Evolutionary conservation across 2,329 filamentous ascomycete species (phyloP).

Genomic region (Fusarium tuaranense): DNA sequence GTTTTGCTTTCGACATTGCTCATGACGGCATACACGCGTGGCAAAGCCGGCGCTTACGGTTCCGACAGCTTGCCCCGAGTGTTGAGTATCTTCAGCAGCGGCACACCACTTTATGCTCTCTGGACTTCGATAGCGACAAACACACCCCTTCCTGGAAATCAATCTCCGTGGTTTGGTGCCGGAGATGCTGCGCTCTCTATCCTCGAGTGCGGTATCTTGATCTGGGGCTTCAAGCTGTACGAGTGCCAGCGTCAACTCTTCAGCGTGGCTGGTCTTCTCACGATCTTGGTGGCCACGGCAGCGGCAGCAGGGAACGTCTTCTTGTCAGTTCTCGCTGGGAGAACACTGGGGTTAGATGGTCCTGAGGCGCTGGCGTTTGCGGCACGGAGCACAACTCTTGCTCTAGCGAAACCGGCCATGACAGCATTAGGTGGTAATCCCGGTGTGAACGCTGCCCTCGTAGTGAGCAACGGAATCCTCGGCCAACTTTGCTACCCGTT

Average conservation of each 20-base stretch:
- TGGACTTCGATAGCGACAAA: constrained; percentile 45
- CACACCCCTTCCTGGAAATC: constrained; percentile 22
- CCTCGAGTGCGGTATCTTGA: constrained; percentile 63
- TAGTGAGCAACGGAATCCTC: constrained; percentile 64
- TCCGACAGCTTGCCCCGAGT: constrained; percentile 46
- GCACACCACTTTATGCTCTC: constrained; percentile 50
- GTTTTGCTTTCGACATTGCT: constrained; percentile 60
- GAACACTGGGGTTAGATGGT: constrained; percentile 50
- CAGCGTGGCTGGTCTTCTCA: constrained; percentile 55
- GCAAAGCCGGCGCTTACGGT: constrained; percentile 51
- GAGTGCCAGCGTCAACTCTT: constrained; percentile 61
- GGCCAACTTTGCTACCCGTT: constrained; percentile 56
- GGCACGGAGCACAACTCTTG: constrained; percentile 63
- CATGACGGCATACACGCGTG: constrained; percentile 57
- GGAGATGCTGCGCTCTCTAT: constrained; percentile 62
- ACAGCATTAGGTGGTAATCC: constrained; percentile 57
- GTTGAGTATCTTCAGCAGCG: constrained; percentile 48
- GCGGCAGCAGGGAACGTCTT: constrained; percentile 58
- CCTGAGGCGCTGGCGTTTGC: constrained; percentile 59
- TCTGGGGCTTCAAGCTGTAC: constrained; percentile 66
- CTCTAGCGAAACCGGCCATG: constrained; percentile 62
- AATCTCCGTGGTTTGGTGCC: constrained; percentile 54
- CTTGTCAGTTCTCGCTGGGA: constrained; percentile 53
- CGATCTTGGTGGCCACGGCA: constrained; percentile 50
- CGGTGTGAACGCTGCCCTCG: constrained; percentile 61